phyloP scores from a whole-genome alignment of 352 stramenopile species.

The Phytophthora pisi region DNA sequence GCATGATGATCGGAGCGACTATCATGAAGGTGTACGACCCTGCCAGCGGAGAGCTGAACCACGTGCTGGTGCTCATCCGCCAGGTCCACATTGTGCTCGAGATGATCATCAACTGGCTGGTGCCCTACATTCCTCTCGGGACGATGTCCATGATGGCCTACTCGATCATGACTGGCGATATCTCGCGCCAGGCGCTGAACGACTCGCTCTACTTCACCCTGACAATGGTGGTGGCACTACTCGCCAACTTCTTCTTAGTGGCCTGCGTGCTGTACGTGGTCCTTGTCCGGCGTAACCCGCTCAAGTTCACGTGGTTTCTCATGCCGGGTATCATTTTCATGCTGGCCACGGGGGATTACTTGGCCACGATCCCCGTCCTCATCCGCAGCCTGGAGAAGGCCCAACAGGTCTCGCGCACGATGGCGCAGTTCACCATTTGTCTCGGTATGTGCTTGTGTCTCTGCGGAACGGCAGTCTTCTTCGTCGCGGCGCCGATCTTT shows the following conservation, averaged over 20 bases:
- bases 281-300: constrained; percentile 68
- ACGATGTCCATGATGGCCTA: constrained; percentile 60
- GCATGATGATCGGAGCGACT: constrained; percentile 55
- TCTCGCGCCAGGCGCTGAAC: constrained; percentile 39
- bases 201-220: constrained; percentile 48
- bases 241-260: constrained; percentile 58
- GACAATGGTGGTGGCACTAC: constrained; percentile 46
- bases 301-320: constrained; percentile 63
- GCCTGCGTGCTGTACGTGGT: constrained; percentile 57
- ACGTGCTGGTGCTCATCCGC: constrained; percentile 60
- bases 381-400: constrained; percentile 69
- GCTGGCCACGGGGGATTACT: constrained; percentile 52
- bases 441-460: constrained; percentile 56
- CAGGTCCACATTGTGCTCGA: constrained; percentile 67
- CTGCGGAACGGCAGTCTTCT: constrained; percentile 60
- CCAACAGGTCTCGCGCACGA: constrained; percentile 62
- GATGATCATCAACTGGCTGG: constrained; percentile 73
- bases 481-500: constrained; percentile 55
- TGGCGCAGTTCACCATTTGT: constrained; percentile 66
- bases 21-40: constrained; percentile 59
- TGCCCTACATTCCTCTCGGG: constrained; percentile 54
- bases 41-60: constrained; percentile 45
- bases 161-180: constrained; percentile 54
- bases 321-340: constrained; percentile 63
- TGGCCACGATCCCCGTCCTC: constrained; percentile 62